Conservation (phyloP, 2,329 filamentous ascomycete genomes). For the Trichophyton simii region DNA sequence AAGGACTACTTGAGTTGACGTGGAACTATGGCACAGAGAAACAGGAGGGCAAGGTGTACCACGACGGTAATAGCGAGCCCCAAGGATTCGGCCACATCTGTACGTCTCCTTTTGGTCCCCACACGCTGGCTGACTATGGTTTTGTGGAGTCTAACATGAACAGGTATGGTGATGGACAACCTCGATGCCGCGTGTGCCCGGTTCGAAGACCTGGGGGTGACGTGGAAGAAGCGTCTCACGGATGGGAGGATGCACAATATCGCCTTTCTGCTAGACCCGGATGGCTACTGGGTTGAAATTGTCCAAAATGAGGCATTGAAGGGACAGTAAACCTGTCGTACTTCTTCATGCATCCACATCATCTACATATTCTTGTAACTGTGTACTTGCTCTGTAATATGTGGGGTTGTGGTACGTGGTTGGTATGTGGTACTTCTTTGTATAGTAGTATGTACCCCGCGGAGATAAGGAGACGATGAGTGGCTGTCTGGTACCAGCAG, state of each 20-base stretch:
- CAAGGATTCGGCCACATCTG: slow-evolving; percentile 94
- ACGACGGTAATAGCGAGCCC: slow-evolving; percentile 81
- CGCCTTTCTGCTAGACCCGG: slow-evolving; percentile 80
- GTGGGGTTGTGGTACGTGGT: not conserved
- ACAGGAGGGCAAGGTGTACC: slow-evolving; percentile 67
- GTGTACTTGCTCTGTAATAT: not conserved
- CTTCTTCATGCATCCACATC: not conserved
- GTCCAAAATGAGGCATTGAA: slow-evolving; percentile 52
- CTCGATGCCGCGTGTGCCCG: slow-evolving; percentile 75
- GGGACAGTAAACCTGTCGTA: not conserved
- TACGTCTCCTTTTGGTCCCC: slow-evolving; percentile 30
- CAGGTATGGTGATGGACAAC: slow-evolving; percentile 71
- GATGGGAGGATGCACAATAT: slow-evolving; percentile 88
- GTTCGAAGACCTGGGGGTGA: slow-evolving; percentile 68
- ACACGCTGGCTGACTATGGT: too few relatives aligned
- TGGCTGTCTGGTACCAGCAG: not conserved
- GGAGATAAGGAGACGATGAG: not conserved
- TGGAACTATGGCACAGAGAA: slow-evolving; percentile 72
- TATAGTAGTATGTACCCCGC: not conserved
- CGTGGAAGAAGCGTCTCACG: slow-evolving; percentile 91
- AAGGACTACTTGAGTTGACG: slow-evolving; percentile 81
- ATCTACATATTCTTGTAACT: not conserved
- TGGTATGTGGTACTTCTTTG: too few relatives aligned
- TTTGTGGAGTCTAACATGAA: slow-evolving; percentile 2
- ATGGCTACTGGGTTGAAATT: slow-evolving; percentile 65